Conservation (phyloP, 805 yeast genomes). For the Nadsonia fulvescens region DNA sequence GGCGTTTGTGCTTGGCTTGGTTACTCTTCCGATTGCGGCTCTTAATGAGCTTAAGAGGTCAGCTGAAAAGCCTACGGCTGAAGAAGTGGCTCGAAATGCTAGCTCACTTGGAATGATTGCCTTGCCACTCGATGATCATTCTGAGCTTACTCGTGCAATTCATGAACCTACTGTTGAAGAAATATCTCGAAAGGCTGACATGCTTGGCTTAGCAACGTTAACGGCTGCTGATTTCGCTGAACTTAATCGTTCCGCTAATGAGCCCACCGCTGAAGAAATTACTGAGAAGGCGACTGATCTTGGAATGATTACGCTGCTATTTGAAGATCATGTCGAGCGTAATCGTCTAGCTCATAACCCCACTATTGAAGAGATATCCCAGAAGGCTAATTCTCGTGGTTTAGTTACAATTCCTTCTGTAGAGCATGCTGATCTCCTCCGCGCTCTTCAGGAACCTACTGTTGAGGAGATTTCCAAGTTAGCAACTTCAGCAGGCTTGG, state of each 20-base stretch:
- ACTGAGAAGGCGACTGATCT: constrained; percentile 5
- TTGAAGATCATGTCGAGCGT: constrained; percentile 7
- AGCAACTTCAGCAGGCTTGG: constrained; percentile 4
- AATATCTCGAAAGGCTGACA: constrained; percentile 6
- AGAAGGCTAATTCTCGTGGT: constrained; percentile 12
- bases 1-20: constrained; percentile 13
- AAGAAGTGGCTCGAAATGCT: constrained; percentile 16
- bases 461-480: constrained; percentile 2
- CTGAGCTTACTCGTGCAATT: constrained; percentile 6
- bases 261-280: constrained; percentile 7
- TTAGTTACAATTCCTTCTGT: constrained; percentile 18
- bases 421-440: constrained; percentile 11
- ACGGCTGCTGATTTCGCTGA: constrained; percentile 7
- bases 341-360: constrained; percentile 6
- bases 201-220: constrained; percentile 9
- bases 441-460: constrained; percentile 5
- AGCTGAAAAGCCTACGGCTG: constrained; percentile 12
- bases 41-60: constrained; percentile 11
- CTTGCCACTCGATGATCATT: constrained; percentile 9
- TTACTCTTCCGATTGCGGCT: constrained; percentile 13
- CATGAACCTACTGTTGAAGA: constrained; percentile 8
- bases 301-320: constrained; percentile 9
- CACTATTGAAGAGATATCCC: constrained; percentile 3
- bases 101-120: constrained; percentile 10
- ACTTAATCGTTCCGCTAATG: constrained; percentile 6